These are phyloP conservation scores for Ophiocordyceps camponoti-floridani DNA, from an alignment of 2,329 filamentous ascomycete genomes.

Conservation along the genomic window DNA sequence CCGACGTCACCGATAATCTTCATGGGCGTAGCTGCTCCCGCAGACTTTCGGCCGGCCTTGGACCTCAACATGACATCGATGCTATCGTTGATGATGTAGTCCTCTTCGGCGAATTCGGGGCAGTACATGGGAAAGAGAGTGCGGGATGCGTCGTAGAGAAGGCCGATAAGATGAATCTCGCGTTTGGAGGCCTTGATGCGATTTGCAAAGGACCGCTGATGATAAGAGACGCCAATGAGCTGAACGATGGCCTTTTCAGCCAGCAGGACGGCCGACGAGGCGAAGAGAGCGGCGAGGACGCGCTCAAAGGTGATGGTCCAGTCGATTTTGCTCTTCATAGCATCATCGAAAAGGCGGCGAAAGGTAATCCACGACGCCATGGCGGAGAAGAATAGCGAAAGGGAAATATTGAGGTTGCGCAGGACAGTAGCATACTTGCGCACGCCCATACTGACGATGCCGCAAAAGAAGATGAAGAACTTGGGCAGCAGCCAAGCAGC, in stretches of 20 bases:
- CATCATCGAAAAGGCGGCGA: constrained; percentile 28
- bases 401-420: constrained; percentile 42
- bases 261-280: constrained; percentile 52
- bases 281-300: constrained; percentile 48
- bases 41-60: constrained; percentile 27
- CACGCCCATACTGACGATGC: constrained; percentile 50
- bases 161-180: constrained; percentile 61
- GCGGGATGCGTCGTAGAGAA: constrained; percentile 82
- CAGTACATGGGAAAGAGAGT: constrained; percentile 86
- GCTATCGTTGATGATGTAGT: constrained; percentile 78
- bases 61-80: constrained; percentile 49
- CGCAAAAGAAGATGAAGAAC: constrained; percentile 50
- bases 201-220: constrained; percentile 66
- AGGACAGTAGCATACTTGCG: constrained; percentile 53
- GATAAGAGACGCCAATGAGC: constrained; percentile 70
- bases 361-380: constrained; percentile 45
- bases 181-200: constrained; percentile 82
- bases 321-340: constrained; percentile 14
- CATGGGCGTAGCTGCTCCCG: constrained; percentile 58
- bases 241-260: constrained; percentile 67
- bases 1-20: constrained; percentile 61
- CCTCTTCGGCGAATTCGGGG: constrained; percentile 76
- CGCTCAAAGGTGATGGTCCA: constrained; percentile 44
- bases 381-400: constrained; percentile 53
- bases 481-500: constrained; percentile 40